Percentiles rank a stretch among this genome's conserved stretches.
These are phyloP conservation scores for Gelatoporia subvermispora DNA, from an alignment of 768 basidiomycete species.

Conservation along the genomic window DNA sequence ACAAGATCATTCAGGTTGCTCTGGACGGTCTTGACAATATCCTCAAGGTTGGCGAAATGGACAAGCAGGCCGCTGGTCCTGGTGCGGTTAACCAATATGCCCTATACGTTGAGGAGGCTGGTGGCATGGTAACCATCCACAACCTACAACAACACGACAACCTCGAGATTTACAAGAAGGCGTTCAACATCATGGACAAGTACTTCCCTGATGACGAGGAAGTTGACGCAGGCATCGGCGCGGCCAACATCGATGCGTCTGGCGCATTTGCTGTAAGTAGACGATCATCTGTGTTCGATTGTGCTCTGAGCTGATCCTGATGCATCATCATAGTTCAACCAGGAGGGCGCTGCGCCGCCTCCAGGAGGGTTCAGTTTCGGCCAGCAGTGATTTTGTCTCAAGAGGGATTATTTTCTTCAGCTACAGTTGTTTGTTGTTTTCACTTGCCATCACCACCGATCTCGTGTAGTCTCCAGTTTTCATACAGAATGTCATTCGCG, in stretches of 20 bases:
- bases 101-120: constrained; percentile 92
- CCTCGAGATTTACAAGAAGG: constrained; percentile 99
- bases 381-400: constrained; percentile 32
- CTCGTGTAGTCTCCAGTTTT: constrained; percentile 13
- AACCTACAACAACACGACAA: constrained; percentile 99
- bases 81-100: constrained; percentile 92
- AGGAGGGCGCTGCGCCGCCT: constrained; percentile 82
- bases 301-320: constrained; percentile 5
- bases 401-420: no score
- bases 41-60: constrained; percentile 93
- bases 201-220: constrained; percentile 99
- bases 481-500: constrained; percentile 15
- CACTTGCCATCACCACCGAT: not conserved
- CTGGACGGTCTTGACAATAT: constrained; percentile 98
- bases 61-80: constrained; percentile 77
- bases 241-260: constrained; percentile 68
- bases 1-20: constrained; percentile 99
- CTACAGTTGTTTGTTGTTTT: not conserved
- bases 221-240: constrained; percentile 73
- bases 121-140: constrained; percentile 98
- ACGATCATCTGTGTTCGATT: not conserved
- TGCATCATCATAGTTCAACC: constrained; percentile 57
- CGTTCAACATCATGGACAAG: constrained; percentile 97
- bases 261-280: constrained; percentile 69
- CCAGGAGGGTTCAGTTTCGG: constrained; percentile 97